These are phyloP conservation scores for Microbotryum lychnidis-dioicae DNA, from an alignment of 1,284 basidiomycete species.

Conservation along the genomic window DNA sequence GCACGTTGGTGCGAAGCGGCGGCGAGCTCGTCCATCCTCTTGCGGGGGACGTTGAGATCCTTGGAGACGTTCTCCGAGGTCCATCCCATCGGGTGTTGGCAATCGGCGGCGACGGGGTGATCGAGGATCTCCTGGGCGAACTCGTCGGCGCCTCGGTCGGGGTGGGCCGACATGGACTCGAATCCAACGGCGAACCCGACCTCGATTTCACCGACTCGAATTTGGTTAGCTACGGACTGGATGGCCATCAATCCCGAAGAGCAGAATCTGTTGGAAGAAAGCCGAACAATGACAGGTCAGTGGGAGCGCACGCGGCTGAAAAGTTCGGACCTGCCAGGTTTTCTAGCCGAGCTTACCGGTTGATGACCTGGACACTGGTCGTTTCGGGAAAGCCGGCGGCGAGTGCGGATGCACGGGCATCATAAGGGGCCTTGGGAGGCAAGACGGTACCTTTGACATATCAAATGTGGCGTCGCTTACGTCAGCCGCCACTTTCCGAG, in stretches of 20 bases:
- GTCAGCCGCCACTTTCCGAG: background rate
- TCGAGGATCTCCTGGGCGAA: slow-evolving; percentile 54
- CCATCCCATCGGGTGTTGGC: slow-evolving; percentile 67
- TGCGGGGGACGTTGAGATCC: slow-evolving; percentile 63
- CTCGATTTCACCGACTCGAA: slow-evolving; percentile 70
- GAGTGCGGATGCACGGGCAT: slow-evolving; percentile 62
- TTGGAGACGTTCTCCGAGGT: slow-evolving; percentile 50
- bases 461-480: slow-evolving; percentile 50
- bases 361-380: slow-evolving; percentile 64
- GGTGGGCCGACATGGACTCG: slow-evolving; percentile 66
- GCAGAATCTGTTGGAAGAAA: slow-evolving; percentile 30
- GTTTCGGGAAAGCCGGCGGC: slow-evolving; percentile 72
- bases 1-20: slow-evolving; percentile 70
- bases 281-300: slow-evolving; percentile 45
- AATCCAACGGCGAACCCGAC: slow-evolving; percentile 75
- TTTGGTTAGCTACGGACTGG: slow-evolving; percentile 64
- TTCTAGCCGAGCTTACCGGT: slow-evolving; percentile 50
- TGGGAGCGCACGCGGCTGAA: slow-evolving; percentile 45
- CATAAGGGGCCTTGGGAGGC: slow-evolving; percentile 35
- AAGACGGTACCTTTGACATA: slow-evolving; percentile 38
- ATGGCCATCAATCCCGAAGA: slow-evolving; percentile 42
- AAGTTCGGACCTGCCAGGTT: background rate
- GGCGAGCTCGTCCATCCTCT: slow-evolving; percentile 76
- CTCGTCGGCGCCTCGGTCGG: slow-evolving; percentile 55
- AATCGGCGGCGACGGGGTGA: slow-evolving; percentile 52